Conservation (phyloP, 1,139 yeast species). For the Waltiozyma sp. region DNA sequence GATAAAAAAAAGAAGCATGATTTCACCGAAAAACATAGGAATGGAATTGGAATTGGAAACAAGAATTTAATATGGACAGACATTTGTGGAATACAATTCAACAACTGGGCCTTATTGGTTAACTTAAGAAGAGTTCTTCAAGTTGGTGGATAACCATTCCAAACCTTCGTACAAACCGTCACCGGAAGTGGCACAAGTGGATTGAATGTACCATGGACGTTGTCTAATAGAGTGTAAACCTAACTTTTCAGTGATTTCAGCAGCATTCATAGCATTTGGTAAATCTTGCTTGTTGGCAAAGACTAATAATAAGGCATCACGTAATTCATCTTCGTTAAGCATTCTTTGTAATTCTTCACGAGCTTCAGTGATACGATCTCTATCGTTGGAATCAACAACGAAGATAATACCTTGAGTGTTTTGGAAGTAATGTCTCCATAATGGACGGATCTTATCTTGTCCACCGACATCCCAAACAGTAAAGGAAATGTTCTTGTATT, state of each 20-base stretch:
- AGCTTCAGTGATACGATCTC: conserved; percentile 89
- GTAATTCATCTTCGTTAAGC: conserved; percentile 88
- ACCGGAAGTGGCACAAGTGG: conserved; percentile 85
- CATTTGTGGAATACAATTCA: not conserved
- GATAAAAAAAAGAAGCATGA: not conserved
- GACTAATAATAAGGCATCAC: conserved; percentile 80
- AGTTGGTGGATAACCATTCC: conserved; percentile 82
- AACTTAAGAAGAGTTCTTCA: conserved; percentile 47
- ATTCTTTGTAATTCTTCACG: conserved; percentile 90
- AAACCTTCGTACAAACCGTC: conserved; percentile 86
- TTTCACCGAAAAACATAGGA: not conserved
- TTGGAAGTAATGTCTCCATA: conserved; percentile 94
- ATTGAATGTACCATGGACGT: conserved; percentile 85
- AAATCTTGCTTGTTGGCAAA: conserved; percentile 91
- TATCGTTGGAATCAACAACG: conserved; percentile 87
- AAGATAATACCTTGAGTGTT: conserved; percentile 91
- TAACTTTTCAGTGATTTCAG: conserved; percentile 76
- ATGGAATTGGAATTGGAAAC: too few species aligned
- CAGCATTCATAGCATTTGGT: conserved; percentile 87
- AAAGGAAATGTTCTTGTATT: conserved; percentile 87
- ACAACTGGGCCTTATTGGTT: not conserved
- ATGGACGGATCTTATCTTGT: conserved; percentile 90
- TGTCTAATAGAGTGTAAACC: conserved; percentile 78
- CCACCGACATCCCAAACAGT: conserved; percentile 98
- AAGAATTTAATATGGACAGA: not conserved